Percentiles rank a stretch among this genome's conserved stretches.
Evolutionary conservation across 2,329 filamentous ascomycete species (phyloP).

Genomic region (Fusarium citri): DNA sequence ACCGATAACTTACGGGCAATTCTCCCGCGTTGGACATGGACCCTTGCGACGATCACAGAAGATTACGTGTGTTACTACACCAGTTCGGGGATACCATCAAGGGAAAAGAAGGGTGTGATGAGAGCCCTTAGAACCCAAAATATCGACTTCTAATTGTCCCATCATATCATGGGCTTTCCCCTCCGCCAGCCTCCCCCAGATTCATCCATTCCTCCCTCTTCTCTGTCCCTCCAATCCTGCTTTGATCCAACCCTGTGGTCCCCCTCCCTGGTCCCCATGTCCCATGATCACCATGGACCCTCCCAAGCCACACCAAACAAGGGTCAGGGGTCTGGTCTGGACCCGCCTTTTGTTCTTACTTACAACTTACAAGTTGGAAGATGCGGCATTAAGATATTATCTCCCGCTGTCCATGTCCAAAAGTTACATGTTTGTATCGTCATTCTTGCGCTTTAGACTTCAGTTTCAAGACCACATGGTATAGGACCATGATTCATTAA

Average conservation of each 20-base stretch:
- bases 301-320: constrained; percentile 24
- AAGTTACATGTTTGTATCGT: constrained; percentile 7
- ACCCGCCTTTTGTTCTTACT: not conserved
- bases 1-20: constrained; percentile 4
- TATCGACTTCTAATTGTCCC: constrained; percentile 27
- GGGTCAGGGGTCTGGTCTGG: constrained; percentile 12
- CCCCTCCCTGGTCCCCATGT: constrained; percentile 28
- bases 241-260: constrained; percentile 28
- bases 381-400: constrained; percentile 14
- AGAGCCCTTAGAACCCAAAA: not conserved
- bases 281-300: constrained; percentile 31
- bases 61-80: constrained; percentile 37
- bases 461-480: constrained; percentile 17
- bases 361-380: not conserved
- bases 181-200: constrained; percentile 28
- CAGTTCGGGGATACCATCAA: constrained; percentile 13
- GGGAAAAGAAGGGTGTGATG: constrained; percentile 33
- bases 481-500: constrained; percentile 30
- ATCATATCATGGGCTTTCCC: constrained; percentile 12
- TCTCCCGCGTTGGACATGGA: constrained; percentile 6
- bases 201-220: not conserved
- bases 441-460: constrained; percentile 16
- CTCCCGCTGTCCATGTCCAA: not conserved
- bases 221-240: constrained; percentile 20
- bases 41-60: constrained; percentile 27